Percentiles rank a stretch among this genome's conserved stretches.
These are phyloP conservation scores for Monilinia fructigena DNA, from an alignment of 2,329 filamentous ascomycete species.

Conservation along the genomic window DNA sequence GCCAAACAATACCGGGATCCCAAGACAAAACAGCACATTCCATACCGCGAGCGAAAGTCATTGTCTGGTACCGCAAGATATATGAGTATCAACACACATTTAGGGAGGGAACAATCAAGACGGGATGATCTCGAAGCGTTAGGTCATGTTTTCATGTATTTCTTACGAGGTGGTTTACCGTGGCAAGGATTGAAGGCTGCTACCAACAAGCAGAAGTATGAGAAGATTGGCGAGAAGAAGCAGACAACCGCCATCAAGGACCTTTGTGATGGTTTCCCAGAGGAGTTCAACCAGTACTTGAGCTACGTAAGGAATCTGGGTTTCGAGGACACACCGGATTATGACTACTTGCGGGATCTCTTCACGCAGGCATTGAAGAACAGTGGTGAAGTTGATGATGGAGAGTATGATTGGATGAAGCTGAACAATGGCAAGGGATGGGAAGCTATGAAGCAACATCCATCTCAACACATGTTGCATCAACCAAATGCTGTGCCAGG, in stretches of 20 bases:
- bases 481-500: constrained; percentile 60
- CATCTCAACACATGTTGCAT: constrained; percentile 66
- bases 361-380: constrained; percentile 96
- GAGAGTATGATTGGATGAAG: constrained; percentile 99
- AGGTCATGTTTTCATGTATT: constrained; percentile 74
- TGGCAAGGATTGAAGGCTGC: constrained; percentile 74
- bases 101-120: constrained; percentile 92
- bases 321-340: constrained; percentile 97
- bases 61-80: constrained; percentile 95
- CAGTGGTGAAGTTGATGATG: constrained; percentile 90
- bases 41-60: constrained; percentile 94
- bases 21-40: constrained; percentile 98
- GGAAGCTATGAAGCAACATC: constrained; percentile 68
- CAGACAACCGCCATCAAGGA: constrained; percentile 97
- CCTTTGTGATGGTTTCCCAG: constrained; percentile 91
- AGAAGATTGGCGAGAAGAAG: constrained; percentile 99
- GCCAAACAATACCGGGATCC: constrained; percentile 98
- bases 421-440: constrained; percentile 87
- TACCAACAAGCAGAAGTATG: constrained; percentile 94
- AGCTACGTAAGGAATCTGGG: constrained; percentile 96
- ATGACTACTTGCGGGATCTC: constrained; percentile 93
- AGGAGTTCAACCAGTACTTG: constrained; percentile 97
- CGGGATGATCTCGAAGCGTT: constrained; percentile 92
- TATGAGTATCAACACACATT: constrained; percentile 99
- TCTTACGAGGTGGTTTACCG: constrained; percentile 66